Base-by-base conservation (phyloP, 345 rosid species). In the Syzygium grande region DNA sequence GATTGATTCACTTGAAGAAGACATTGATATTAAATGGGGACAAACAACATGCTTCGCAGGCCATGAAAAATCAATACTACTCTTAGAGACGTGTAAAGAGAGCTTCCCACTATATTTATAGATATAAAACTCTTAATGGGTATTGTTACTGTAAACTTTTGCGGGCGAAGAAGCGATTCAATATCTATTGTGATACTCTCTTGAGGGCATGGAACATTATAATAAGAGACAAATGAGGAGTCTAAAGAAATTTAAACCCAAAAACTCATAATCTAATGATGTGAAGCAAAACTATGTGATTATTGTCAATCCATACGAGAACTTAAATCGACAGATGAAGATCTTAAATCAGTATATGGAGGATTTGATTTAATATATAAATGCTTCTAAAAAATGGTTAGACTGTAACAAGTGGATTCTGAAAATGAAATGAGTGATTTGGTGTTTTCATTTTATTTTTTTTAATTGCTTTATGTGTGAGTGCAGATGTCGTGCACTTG, bases 11-110 rank as follows among this genome's bases (percentile, higher is more conserved):
- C 43, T 84, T 91, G 91, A 92, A 90, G 92, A 92, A 90, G 91
- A 90, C 91, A 89, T 90, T 87, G 90, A 88, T 90, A 65, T 92
- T 90, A 55, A 85, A 87, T 87, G 85, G 63, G 46, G 49, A 53
- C 58, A 52, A 22, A 30, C 52, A 30, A 79, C 83, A 49, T 52
- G 53, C 88, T 65, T 27, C 92, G 90, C 92, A 89, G 90, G 88
- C 89, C 91, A 92, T 86, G 92, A 92, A 92, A 91, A 85, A 88
- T 88, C 49, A 34, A 27, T 53, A 34, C 86, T 68, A 77, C 54
- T 88, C 90, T 85, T 88, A 85, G 91, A 89, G 88, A 91, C 95
- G 95, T 96, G 97, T 94, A 93, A 96, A 95, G 94, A 91, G 88
- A 88, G 90, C 68, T 89, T 89, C 90, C 94, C 86, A 84, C 86